A percentile compares a stretch with the other conserved stretches of the same genome.
Conservation (phyloP, 352 stramenopile species). For the Blastocystis sp. region DNA sequence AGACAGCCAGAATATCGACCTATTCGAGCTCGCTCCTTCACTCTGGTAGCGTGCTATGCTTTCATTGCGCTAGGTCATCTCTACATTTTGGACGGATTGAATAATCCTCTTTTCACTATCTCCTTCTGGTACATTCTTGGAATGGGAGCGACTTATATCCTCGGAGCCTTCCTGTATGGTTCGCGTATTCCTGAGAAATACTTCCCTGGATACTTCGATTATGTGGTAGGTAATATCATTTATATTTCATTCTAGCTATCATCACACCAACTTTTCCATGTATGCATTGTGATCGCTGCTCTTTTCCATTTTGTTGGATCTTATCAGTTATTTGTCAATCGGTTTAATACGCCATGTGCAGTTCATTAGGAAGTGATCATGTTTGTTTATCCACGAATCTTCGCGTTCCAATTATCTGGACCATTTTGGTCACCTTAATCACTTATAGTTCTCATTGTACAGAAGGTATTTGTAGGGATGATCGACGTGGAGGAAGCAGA, state of each 20-base stretch:
- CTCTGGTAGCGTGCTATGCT: constrained; percentile 47
- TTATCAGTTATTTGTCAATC: constrained; percentile 51
- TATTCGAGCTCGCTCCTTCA: constrained; percentile 39
- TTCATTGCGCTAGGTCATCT: constrained; percentile 17
- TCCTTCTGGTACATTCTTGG: constrained; percentile 32
- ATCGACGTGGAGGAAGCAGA: background rate
- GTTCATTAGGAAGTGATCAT: background rate
- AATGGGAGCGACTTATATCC: constrained; percentile 52
- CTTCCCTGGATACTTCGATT: constrained; percentile 59
- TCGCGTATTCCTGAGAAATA: constrained; percentile 54
- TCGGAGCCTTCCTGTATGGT: constrained; percentile 51
- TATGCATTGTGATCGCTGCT: constrained; percentile 60
- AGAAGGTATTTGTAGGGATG: background rate
- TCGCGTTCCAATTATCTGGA: background rate
- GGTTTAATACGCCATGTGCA: constrained; percentile 53
- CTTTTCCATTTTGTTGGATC: constrained; percentile 60
- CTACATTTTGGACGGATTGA: constrained; percentile 39
- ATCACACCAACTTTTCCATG: constrained; percentile 58
- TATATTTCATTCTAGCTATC: constrained; percentile 21
- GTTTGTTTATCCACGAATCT: constrained; percentile 12
- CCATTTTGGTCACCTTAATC: background rate
- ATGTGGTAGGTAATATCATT: constrained; percentile 37
- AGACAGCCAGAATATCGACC: constrained; percentile 44
- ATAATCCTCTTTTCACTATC: constrained; percentile 46
- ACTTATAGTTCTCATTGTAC: background rate